A percentile compares a stretch with the other conserved stretches of the same genome.
These are phyloP conservation scores for Fusarium heterosporum DNA, from an alignment of 2,329 filamentous ascomycete species.

Conservation along the genomic window DNA sequence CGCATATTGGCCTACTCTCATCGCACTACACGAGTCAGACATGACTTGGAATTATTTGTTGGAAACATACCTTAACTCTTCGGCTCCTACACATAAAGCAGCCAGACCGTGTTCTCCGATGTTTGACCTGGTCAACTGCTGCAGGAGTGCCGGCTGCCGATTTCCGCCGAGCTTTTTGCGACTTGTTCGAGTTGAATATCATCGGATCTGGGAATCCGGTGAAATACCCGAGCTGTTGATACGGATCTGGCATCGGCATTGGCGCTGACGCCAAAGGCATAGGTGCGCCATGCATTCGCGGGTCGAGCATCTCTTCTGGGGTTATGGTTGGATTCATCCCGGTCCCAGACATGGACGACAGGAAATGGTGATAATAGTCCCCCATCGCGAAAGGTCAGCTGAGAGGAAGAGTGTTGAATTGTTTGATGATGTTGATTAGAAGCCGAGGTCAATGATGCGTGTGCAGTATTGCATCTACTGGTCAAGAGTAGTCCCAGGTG, in stretches of 20 bases:
- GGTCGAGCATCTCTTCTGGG: constrained; percentile 56
- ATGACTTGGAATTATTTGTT: background rate
- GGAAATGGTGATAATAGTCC: constrained; percentile 68
- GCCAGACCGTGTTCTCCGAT: constrained; percentile 90
- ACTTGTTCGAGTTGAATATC: constrained; percentile 61
- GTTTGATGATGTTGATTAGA: constrained; percentile 10
- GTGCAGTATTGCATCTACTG: constrained; percentile 20
- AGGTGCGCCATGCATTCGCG: constrained; percentile 51
- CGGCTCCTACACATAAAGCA: constrained; percentile 92
- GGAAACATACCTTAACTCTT: constrained; percentile 77
- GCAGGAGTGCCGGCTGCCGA: constrained; percentile 56
- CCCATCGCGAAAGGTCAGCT: constrained; percentile 56
- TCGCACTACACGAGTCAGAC: constrained; percentile 75
- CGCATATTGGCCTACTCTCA: constrained; percentile 87
- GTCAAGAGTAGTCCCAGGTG: constrained; percentile 10
- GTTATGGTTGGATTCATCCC: constrained; percentile 54
- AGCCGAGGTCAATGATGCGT: constrained; percentile 29
- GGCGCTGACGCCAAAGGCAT: constrained; percentile 49
- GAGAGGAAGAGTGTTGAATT: constrained; percentile 5
- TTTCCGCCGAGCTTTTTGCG: constrained; percentile 64
- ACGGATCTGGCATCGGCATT: constrained; percentile 57
- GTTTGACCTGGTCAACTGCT: constrained; percentile 80
- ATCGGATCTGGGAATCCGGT: constrained; percentile 63
- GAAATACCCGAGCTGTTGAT: constrained; percentile 63
- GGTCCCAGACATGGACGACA: constrained; percentile 63